Evolutionary conservation across 192 early-diverging fungal genomes (phyloP).

Genomic region (Radiomyces spectabilis): DNA sequence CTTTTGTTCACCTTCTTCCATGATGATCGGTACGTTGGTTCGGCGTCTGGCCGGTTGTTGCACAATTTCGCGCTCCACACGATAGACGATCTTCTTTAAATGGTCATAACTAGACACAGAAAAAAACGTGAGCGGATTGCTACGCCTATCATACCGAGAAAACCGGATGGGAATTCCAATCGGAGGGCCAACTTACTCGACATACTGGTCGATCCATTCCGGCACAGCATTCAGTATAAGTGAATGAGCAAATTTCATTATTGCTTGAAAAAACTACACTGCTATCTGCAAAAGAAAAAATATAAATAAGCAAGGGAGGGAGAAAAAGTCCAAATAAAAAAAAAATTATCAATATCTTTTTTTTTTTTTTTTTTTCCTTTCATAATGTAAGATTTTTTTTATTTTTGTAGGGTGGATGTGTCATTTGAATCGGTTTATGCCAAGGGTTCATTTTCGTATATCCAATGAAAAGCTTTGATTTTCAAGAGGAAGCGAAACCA

Average conservation of each 20-base stretch:
- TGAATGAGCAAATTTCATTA: constrained; percentile 88
- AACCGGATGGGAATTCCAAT: neutral
- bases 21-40: too few relatives aligned
- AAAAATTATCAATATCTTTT: neutral
- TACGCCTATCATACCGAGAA: neutral
- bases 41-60: neutral
- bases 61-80: constrained; percentile 1
- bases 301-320: neutral
- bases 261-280: neutral
- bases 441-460: too few relatives aligned
- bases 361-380: neutral
- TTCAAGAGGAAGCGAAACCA: neutral
- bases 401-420: too few relatives aligned
- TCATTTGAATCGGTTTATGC: too few relatives aligned
- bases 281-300: neutral
- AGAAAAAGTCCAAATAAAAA: too few relatives aligned
- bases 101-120: constrained; percentile 15
- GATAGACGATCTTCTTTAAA: constrained; percentile 16
- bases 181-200: constrained; percentile 49
- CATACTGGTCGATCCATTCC: constrained; percentile 71
- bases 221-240: constrained; percentile 84
- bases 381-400: too few relatives aligned
- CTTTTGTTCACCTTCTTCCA: too few relatives aligned
- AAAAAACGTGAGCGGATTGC: neutral
- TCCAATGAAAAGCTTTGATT: neutral